Evolutionary conservation across 148 eudicot genomes (phyloP).

Genomic region (Rhododendron williamsianum): DNA sequence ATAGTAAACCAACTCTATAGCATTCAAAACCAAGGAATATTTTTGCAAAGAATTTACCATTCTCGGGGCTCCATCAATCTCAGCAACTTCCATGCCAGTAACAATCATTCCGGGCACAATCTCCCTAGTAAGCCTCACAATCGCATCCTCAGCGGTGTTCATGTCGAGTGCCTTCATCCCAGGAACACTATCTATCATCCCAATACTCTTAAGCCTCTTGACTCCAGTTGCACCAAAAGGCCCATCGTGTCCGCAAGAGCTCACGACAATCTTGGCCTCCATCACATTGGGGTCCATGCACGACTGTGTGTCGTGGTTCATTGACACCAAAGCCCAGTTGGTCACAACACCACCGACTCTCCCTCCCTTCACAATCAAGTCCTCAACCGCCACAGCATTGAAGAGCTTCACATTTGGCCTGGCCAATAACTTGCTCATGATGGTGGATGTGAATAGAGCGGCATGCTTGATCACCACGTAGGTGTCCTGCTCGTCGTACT

Average conservation of each 20-base stretch:
- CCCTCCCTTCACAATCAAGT: conserved; percentile 67
- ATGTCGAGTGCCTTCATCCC: conserved; percentile 96
- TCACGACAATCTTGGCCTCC: conserved; percentile 91
- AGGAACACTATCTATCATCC: conserved; percentile 76
- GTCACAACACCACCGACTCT: conserved; percentile 90
- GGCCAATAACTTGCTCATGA: conserved; percentile 74
- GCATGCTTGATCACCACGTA: conserved; percentile 94
- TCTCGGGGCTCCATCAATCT: conserved; percentile 89
- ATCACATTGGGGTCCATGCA: conserved; percentile 98
- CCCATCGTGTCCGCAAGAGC: conserved; percentile 94
- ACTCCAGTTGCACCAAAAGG: conserved; percentile 98
- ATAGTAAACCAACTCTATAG: not conserved
- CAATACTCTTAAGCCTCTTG: conserved; percentile 74
- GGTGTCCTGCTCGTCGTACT: conserved; percentile 73
- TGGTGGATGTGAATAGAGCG: conserved; percentile 85
- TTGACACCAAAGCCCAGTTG: conserved; percentile 89
- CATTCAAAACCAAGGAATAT: not conserved
- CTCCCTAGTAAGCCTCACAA: conserved; percentile 78
- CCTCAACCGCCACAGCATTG: conserved; percentile 91
- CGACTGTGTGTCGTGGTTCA: conserved; percentile 93
- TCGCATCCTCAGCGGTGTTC: conserved; percentile 92
- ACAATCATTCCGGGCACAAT: conserved; percentile 97
- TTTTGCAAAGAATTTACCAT: conserved; percentile 46
- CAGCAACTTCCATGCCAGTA: conserved; percentile 98
- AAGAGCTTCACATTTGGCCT: conserved; percentile 89